Base-by-base conservation (phyloP, 495 filamentous ascomycete genomes). In the Penicillium silybi region DNA sequence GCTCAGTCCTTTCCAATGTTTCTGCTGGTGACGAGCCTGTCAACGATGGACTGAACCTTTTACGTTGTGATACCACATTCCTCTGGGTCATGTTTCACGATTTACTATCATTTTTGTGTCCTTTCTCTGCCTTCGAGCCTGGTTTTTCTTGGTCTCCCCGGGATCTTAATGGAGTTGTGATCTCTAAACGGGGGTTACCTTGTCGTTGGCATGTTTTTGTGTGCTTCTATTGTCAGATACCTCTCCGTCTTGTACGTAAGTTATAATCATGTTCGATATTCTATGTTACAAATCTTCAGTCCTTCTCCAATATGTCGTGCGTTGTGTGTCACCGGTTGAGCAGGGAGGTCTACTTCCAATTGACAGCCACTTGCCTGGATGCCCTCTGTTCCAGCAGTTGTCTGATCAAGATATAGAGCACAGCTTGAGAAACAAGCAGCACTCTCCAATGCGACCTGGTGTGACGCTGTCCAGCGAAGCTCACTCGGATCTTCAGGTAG, bases 221-320 rank as follows among this genome's bases (percentile, higher is more conserved):
- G 17, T 55, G 20, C 23, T 46, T 50, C 50, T 53, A 54, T 44
- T 56, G 58, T 61, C 64, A 70, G 69, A 73, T 74, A 74, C 68
- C 71, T 74, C 66, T 65, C 57, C 61, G 56, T 51, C 48, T 62
- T 70, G 66, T 72, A 72, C 50, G 59, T 67, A 67, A 25, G 50
- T 35, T 62, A 49, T 68, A 60, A 64, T 27, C 38, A 48, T 56
- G 57, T 61, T 49, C 52, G 17, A 64, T 60, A 58, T 56, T 59
- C 38, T 15, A 54, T 48, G 23, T 16, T 18, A 48, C 19, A 29
- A 11, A 41, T 44, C 11, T 46, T 35, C 11, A 6, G 18, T 25
- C 20, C 19, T 42, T 43, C 41, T 6, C 13, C 9, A 4, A 22
- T 43, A 17, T 23, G 20, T 1, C 2, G 7, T 29, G 11, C 26